Evolutionary conservation across 1,284 basidiomycete species (phyloP).

Genomic region (Ganoderma multipileum): DNA sequence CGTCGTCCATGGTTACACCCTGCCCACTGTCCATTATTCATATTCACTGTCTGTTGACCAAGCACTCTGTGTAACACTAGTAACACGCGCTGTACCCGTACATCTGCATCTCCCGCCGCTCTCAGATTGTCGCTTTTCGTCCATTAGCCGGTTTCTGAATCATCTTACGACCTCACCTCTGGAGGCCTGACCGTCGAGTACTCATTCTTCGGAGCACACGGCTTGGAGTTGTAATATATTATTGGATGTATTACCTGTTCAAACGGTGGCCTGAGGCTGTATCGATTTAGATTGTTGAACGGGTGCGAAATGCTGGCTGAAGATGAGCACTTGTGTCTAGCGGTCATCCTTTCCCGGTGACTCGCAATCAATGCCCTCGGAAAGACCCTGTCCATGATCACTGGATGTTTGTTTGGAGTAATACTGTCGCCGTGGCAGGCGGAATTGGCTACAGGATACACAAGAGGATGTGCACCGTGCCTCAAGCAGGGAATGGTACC

Average conservation of each 20-base stretch:
- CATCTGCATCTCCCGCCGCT: not conserved
- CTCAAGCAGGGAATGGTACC: no score
- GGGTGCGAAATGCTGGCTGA: not conserved
- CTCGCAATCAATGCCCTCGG: no score
- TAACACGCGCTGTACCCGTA: not conserved
- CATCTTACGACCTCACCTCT: not conserved
- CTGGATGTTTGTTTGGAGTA: no score
- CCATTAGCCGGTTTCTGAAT: not conserved
- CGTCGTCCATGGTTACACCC: not conserved
- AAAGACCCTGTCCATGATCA: no score
- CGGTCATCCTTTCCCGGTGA: no score
- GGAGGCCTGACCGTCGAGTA: not conserved
- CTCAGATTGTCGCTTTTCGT: not conserved
- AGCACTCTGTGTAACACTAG: not conserved
- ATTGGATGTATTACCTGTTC: not conserved
- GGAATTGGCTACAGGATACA: no score
- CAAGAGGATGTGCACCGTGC: no score
- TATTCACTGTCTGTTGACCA: not conserved
- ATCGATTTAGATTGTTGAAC: not conserved
- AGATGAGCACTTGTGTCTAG: not conserved
- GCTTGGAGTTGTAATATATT: not conserved
- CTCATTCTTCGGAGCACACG: not conserved
- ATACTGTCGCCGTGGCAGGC: no score
- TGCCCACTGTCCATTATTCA: constrained; percentile 1
- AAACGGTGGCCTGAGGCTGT: not conserved